Conservation (phyloP, 2,329 filamentous ascomycete genomes). For the Lasiodiplodia citricola region DNA sequence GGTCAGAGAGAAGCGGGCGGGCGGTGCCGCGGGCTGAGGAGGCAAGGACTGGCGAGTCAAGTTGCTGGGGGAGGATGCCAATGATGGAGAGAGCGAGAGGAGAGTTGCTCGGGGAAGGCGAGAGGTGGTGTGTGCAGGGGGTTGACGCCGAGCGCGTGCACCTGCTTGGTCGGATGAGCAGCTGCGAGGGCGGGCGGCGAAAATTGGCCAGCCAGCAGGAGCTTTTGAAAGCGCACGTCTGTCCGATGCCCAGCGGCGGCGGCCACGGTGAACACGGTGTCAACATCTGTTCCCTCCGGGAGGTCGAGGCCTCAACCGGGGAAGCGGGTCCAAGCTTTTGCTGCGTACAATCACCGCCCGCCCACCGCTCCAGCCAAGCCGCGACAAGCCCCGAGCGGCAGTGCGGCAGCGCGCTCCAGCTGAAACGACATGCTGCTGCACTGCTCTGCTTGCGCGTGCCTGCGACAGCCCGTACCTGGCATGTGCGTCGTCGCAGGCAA, state of each 20-base stretch:
- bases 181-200: slow-evolving; percentile 15
- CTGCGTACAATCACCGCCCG: neutral
- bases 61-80: neutral
- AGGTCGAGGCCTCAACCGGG: neutral
- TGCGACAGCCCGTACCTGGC: slow-evolving; percentile 18
- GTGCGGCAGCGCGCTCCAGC: neutral
- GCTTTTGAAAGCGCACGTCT: slow-evolving; percentile 1
- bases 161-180: neutral
- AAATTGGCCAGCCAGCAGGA: slow-evolving; percentile 7
- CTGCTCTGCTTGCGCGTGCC: neutral
- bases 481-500: slow-evolving; percentile 6
- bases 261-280: neutral
- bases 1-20: neutral
- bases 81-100: neutral
- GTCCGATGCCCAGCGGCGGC: neutral
- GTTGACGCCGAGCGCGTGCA: slow-evolving; percentile 8
- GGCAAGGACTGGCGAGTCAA: neutral
- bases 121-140: slow-evolving; percentile 23
- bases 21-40: neutral
- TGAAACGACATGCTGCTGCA: neutral
- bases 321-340: neutral
- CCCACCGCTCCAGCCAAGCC: neutral
- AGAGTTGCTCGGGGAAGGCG: slow-evolving; percentile 7
- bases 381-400: neutral
- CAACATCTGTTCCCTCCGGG: neutral